These are phyloP conservation scores for Angomonas ambiguus DNA, from an alignment of 208 protist species.

Conservation along the genomic window DNA sequence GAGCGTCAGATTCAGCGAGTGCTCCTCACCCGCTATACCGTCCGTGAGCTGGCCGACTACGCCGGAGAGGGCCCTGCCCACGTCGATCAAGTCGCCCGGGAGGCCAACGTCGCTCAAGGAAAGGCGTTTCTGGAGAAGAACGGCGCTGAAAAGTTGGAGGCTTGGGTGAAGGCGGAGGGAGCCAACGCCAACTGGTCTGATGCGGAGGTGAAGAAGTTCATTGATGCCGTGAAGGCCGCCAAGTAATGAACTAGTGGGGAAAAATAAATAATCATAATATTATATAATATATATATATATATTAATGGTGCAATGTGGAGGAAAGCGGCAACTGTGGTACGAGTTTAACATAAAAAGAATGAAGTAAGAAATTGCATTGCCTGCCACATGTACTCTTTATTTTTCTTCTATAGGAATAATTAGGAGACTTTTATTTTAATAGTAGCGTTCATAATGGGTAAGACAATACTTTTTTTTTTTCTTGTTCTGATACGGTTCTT, in stretches of 20 bases:
- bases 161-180: conserved; percentile 71
- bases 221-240: conserved; percentile 73
- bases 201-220: conserved; percentile 68
- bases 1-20: conserved; percentile 78
- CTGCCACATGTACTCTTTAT: too few relatives aligned
- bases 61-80: conserved; percentile 60
- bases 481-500: not conserved
- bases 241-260: conserved; percentile 47
- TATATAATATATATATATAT: not conserved
- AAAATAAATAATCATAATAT: not conserved
- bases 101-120: conserved; percentile 70
- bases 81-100: conserved; percentile 65
- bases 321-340: too few relatives aligned
- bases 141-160: conserved; percentile 70
- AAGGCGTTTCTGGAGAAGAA: conserved; percentile 58
- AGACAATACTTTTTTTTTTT: conserved; percentile 11
- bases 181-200: conserved; percentile 83
- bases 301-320: not conserved
- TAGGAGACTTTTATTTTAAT: not conserved
- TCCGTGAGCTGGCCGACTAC: conserved; percentile 81
- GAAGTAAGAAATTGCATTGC: not conserved
- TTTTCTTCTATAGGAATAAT: not conserved
- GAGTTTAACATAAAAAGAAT: not conserved
- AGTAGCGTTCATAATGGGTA: not conserved
- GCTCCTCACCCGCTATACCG: conserved; percentile 83